These are phyloP conservation scores for Glycine tomentella DNA, from an alignment of 306 rosid species.

Conservation along the genomic window DNA sequence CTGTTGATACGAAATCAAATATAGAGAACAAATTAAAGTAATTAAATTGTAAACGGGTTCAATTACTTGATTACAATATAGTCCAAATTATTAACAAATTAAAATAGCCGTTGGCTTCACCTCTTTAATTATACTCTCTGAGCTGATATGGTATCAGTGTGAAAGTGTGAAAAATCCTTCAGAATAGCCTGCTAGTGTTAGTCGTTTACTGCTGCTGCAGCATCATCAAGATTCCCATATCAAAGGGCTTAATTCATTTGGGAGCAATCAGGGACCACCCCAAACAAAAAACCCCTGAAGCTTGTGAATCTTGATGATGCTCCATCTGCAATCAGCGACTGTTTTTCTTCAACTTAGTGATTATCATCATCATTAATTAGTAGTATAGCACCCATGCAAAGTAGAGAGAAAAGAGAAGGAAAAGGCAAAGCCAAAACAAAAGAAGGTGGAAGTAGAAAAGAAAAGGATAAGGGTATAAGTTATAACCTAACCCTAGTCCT, in stretches of 20 bases:
- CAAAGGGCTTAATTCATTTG: constrained; percentile 33
- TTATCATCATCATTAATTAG: not conserved
- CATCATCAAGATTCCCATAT: constrained; percentile 94
- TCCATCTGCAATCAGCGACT: constrained; percentile 64
- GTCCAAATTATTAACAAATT: not conserved
- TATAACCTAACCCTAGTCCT: constrained; percentile 56
- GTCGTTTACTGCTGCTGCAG: constrained; percentile 84
- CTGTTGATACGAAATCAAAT: too few relatives aligned
- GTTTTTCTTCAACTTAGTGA: constrained; percentile 25
- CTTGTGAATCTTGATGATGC: constrained; percentile 97
- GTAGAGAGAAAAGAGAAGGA: not conserved
- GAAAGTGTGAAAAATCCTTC: constrained; percentile 15
- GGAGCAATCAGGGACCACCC: constrained; percentile 38
- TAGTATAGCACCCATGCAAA: constrained; percentile 19
- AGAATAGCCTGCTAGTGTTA: constrained; percentile 37
- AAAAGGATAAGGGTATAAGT: not conserved
- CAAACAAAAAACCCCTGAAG: constrained; percentile 39
- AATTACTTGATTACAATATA: not conserved
- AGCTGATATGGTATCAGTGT: constrained; percentile 8
- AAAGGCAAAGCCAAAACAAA: not conserved
- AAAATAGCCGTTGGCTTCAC: constrained; percentile 40
- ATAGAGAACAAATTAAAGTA: too few relatives aligned
- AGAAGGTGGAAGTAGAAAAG: too few relatives aligned
- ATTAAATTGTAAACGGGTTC: too few relatives aligned
- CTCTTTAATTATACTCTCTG: constrained; percentile 13